These are phyloP conservation scores for Cercospora citrullina DNA, from an alignment of 2,329 filamentous ascomycete genomes.

Conservation along the genomic window DNA sequence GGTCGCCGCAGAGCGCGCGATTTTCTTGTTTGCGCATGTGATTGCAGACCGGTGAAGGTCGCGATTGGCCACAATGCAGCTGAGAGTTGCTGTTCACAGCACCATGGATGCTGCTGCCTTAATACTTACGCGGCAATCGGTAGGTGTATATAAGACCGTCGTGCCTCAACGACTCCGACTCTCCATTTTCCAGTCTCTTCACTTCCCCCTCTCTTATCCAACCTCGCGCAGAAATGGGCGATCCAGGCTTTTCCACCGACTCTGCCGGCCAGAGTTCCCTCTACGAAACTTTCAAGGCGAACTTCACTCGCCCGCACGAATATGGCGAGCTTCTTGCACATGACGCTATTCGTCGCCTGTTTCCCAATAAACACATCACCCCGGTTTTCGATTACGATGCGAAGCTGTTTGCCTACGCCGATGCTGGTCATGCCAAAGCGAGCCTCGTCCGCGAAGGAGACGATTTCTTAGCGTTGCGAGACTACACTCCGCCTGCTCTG, in stretches of 20 bases:
- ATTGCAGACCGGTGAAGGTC: neutral
- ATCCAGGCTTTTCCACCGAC: neutral
- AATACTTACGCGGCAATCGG: neutral
- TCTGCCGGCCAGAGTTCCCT: neutral
- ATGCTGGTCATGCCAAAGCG: constrained; percentile 43
- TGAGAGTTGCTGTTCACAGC: neutral
- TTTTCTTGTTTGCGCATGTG: neutral
- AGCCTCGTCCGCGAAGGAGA: constrained; percentile 40
- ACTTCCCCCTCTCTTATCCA: neutral
- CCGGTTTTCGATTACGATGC: constrained; percentile 6
- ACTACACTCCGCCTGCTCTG: constrained; percentile 39
- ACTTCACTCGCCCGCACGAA: constrained; percentile 7
- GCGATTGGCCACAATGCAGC: constrained; percentile 8
- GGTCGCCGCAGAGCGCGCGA: neutral
- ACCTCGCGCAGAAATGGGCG: constrained; percentile 4
- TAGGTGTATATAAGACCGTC: neutral
- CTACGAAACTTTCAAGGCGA: constrained; percentile 16
- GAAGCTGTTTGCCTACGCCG: constrained; percentile 44
- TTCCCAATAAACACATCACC: constrained; percentile 22
- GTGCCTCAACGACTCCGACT: neutral
- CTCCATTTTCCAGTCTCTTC: neutral
- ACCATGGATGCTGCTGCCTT: constrained; percentile 12
- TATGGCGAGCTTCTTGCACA: constrained; percentile 20
- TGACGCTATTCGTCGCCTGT: constrained; percentile 16
- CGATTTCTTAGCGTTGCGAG: constrained; percentile 38